A percentile compares a stretch with the other conserved stretches of the same genome.
Evolutionary conservation across 1,284 basidiomycete species (phyloP).

Genomic region (Coniferiporia weirii): DNA sequence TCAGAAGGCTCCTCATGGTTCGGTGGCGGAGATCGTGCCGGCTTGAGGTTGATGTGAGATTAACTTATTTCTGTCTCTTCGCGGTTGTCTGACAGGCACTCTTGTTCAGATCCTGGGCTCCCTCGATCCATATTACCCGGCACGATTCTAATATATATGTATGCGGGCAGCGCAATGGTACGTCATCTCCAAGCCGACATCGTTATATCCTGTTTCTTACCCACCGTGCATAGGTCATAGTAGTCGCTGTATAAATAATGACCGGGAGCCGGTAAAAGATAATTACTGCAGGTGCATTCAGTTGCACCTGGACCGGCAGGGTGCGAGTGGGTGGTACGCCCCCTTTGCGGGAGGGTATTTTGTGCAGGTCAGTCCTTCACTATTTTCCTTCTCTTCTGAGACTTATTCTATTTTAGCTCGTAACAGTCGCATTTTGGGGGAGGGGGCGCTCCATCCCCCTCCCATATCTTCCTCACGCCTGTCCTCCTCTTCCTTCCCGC

Average conservation of each 20-base stretch:
- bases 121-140: background rate
- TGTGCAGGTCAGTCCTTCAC: background rate
- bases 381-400: background rate
- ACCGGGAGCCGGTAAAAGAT: background rate
- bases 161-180: background rate
- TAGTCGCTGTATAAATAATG: background rate
- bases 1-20: background rate
- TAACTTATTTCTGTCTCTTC: background rate
- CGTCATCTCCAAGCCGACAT: too few relatives aligned
- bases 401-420: background rate
- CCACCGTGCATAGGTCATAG: background rate
- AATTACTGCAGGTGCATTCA: background rate
- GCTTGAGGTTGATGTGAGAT: background rate
- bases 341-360: background rate
- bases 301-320: background rate
- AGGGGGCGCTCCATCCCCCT: background rate
- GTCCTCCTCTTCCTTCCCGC: background rate
- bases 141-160: background rate
- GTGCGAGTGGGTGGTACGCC: background rate
- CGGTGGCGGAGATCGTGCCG: background rate
- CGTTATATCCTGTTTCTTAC: background rate
- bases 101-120: background rate
- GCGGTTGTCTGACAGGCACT: background rate
- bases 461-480: too few relatives aligned
- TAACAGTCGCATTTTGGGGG: background rate